These are phyloP conservation scores for Neurospora sp. DNA, from an alignment of 495 filamentous ascomycete genomes.

Conservation along the genomic window DNA sequence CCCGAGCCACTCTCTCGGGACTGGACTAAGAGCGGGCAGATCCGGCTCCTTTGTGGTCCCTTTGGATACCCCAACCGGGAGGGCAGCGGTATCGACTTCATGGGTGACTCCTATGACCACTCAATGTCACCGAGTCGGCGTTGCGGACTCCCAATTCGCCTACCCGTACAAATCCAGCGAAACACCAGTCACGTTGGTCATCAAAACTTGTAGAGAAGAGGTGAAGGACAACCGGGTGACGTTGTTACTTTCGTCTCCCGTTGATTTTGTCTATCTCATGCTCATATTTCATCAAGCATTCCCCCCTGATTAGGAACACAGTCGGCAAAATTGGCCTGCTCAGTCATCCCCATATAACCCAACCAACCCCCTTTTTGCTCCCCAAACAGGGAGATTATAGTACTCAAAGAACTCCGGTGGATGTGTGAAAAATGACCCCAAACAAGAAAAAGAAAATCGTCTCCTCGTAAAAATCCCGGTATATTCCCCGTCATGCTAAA, in stretches of 20 bases:
- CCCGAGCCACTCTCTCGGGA: neutral
- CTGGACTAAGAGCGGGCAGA: neutral
- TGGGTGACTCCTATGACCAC: neutral
- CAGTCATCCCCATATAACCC: slow-evolving; percentile 4
- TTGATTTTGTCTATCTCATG: neutral
- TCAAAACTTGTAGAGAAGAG: neutral
- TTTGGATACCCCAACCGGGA: neutral
- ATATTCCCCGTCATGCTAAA: neutral
- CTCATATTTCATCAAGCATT: neutral
- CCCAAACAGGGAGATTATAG: slow-evolving; percentile 1
- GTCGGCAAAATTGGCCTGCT: neutral
- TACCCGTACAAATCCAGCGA: neutral
- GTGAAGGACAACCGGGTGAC: neutral
- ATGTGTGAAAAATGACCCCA: slow-evolving; percentile 12
- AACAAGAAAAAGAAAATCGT: slow-evolving; percentile 8
- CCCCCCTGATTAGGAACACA: neutral
- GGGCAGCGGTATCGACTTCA: neutral
- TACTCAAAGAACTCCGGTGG: slow-evolving; percentile 18
- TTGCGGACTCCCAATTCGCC: neutral
- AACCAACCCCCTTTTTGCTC: slow-evolving; percentile 11
- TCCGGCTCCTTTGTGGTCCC: neutral
- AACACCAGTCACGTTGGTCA: neutral
- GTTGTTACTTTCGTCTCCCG: neutral
- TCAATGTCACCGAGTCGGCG: neutral
- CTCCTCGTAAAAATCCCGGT: neutral